These are phyloP conservation scores for Simplicillium aogashimaense DNA, from an alignment of 2,329 filamentous ascomycete species.

Conservation along the genomic window DNA sequence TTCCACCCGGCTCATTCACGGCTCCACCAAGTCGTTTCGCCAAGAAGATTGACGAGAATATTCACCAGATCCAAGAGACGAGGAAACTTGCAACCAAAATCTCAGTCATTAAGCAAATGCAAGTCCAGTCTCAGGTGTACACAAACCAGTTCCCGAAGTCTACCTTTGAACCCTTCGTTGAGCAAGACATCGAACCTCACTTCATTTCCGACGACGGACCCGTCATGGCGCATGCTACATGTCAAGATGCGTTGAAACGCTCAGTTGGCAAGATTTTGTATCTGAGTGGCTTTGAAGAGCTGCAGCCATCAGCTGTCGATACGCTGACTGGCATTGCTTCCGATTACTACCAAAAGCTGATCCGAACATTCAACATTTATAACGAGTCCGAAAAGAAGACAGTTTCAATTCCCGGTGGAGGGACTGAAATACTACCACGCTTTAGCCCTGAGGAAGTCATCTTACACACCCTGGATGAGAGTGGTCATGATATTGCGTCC, in stretches of 20 bases:
- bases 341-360: conserved; percentile 82
- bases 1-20: conserved; percentile 65
- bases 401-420: conserved; percentile 31
- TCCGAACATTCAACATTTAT: conserved; percentile 71
- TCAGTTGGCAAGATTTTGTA: conserved; percentile 94
- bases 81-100: conserved; percentile 94
- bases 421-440: conserved; percentile 42
- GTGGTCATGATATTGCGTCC: conserved; percentile 70
- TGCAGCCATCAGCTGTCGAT: conserved; percentile 89
- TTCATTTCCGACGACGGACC: conserved; percentile 84
- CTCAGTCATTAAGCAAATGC: conserved; percentile 98
- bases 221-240: conserved; percentile 74
- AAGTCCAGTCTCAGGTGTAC: conserved; percentile 94
- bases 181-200: conserved; percentile 79
- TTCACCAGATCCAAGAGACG: conserved; percentile 93
- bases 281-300: conserved; percentile 92
- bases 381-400: conserved; percentile 72
- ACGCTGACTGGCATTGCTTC: conserved; percentile 80
- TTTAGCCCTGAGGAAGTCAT: conserved; percentile 80
- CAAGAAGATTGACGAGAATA: conserved; percentile 79
- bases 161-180: conserved; percentile 78
- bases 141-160: conserved; percentile 98
- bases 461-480: conserved; percentile 75
- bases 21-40: conserved; percentile 65
- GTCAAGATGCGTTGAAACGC: conserved; percentile 75